These are phyloP conservation scores for Leccinum disarticulatum DNA, from an alignment of 768 basidiomycete genomes.

Conservation along the genomic window DNA sequence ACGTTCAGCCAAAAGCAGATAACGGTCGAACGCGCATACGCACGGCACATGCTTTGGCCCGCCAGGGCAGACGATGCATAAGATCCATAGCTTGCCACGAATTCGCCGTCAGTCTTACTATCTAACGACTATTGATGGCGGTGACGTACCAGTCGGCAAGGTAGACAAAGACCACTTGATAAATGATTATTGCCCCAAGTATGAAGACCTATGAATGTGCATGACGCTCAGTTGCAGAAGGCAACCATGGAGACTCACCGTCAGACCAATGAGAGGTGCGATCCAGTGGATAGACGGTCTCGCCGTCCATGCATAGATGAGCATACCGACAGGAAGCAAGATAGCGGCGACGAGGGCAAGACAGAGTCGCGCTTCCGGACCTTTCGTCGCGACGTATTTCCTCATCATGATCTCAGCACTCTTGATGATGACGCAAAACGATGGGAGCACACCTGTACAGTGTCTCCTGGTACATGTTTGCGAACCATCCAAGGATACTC, in stretches of 20 bases:
- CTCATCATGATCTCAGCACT: slow-evolving; percentile 14
- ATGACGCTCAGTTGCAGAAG: background rate
- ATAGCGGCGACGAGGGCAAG: slow-evolving; percentile 54
- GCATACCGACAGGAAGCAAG: slow-evolving; percentile 58
- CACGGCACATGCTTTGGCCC: slow-evolving; percentile 61
- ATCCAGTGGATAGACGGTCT: slow-evolving; percentile 60
- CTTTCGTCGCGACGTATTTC: slow-evolving; percentile 32
- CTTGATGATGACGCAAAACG: background rate
- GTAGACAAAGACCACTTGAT: slow-evolving; percentile 59
- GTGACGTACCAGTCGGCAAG: slow-evolving; percentile 58
- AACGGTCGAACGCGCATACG: slow-evolving; percentile 19
- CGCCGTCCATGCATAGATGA: slow-evolving; percentile 73
- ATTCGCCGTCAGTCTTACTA: background rate
- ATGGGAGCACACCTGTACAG: slow-evolving; percentile 44
- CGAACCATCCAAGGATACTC: slow-evolving; percentile 46
- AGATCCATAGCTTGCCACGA: slow-evolving; percentile 43
- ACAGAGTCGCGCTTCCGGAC: slow-evolving; percentile 62
- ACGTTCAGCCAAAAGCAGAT: slow-evolving; percentile 5
- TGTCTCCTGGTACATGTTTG: slow-evolving; percentile 48
- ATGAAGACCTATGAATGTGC: slow-evolving; percentile 43
- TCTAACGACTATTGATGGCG: background rate
- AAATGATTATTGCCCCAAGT: slow-evolving; percentile 53
- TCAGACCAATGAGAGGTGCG: slow-evolving; percentile 33
- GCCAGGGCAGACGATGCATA: slow-evolving; percentile 72
- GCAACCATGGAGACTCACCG: slow-evolving; percentile 12